Percentiles rank a stretch among this genome's conserved stretches.
Conservation (phyloP, 179 eudicot genomes). For the Silene vulgaris region DNA sequence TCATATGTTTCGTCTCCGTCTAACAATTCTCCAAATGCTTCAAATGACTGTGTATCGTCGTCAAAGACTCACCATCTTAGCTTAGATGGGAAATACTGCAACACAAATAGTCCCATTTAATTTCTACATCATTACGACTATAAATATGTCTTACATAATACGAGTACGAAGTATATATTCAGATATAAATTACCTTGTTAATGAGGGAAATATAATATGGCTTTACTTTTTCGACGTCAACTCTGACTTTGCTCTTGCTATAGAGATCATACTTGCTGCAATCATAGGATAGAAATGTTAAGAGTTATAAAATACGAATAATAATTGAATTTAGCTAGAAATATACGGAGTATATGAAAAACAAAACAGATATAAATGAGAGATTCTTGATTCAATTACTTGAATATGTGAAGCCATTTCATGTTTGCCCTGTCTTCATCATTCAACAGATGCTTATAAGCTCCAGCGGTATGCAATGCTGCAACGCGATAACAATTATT, state of each 20-base stretch:
- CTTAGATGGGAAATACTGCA: conserved; percentile 38
- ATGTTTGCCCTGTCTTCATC: conserved; percentile 67
- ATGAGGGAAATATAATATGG: conserved; percentile 86
- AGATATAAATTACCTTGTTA: conserved; percentile 45
- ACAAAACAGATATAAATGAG: background rate
- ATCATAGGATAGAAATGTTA: background rate
- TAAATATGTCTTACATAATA: no score
- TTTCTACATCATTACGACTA: background rate
- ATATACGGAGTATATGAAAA: background rate
- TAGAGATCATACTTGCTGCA: conserved; percentile 70
- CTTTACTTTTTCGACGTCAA: conserved; percentile 76
- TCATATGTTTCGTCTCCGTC: background rate
- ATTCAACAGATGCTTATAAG: conserved; percentile 75
- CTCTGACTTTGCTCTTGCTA: conserved; percentile 86
- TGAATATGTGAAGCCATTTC: conserved; percentile 83
- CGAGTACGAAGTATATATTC: no score
- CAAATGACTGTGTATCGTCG: background rate
- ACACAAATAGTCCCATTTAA: background rate
- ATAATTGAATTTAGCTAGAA: background rate
- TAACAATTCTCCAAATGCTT: background rate
- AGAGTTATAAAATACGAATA: background rate
- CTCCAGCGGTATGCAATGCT: conserved; percentile 67
- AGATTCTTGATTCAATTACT: conserved; percentile 18
- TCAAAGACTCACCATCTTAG: conserved; percentile 28
- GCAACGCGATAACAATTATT: background rate